Evolutionary conservation across 2,329 filamentous ascomycete species (phyloP), one percentile per base, ranked within the genome.

Genomic region (Monosporascus sp.): DNA sequence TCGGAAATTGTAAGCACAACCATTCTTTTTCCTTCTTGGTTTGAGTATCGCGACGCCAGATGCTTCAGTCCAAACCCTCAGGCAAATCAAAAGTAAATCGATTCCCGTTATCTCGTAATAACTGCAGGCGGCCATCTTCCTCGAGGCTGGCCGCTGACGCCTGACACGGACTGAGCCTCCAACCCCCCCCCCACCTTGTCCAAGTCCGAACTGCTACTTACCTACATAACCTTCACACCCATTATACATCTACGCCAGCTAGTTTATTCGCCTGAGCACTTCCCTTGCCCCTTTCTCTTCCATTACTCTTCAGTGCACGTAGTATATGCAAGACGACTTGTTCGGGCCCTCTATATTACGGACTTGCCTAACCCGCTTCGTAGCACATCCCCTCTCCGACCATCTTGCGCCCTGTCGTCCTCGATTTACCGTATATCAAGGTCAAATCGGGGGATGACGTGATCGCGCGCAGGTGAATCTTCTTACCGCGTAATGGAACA

Each of bases 401-500:
- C 57, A 52, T 51, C 51, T 58, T 53, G 51, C 51, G 56, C 60
- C 59, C 54, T 57, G 62, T 65, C 57, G 58, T 62, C 58, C 62
- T 61, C 62, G 59, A 55, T 61, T 65, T 61, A 58, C 62, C 64
- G 55, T 28, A 38, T 26, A 41, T 40, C 49, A 40, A 54, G 63
- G 63, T 64, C 61, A 63, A 59, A 55, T 65, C 58, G 64, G 68
- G 69, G 63, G 58, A 72, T 71, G 71, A 68, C 67, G 68, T 70
- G 66, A 68, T 64, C 57, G 55, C 55, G 57, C 53, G 55, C 58
- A 63, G 62, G 62, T 68, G 69, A 63, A 66, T 63, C 58, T 53
- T 60, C 55, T 61, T 64, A 67, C 65, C 69, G 72, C 75, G 75
- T 76, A 69, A 81, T 81, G 79, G 78, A 79, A 78, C 70, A 74